Evolutionary conservation across 148 eudicot genomes (phyloP), one percentile per base, ranked within the genome.

Genomic region (Rhododendron molle): DNA sequence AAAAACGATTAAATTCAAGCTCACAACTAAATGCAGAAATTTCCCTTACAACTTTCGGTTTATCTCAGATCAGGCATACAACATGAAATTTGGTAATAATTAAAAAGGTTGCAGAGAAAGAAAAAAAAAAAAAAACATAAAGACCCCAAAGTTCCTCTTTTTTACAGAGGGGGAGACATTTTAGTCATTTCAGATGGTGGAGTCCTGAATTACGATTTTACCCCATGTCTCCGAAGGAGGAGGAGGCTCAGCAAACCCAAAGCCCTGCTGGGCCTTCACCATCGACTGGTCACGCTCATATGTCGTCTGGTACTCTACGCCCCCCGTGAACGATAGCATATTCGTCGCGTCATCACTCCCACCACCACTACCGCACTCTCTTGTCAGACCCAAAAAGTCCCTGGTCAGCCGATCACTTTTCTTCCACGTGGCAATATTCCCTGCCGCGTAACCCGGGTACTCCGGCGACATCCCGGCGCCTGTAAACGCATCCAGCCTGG

Each of bases 371-470:
- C 83, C 54, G 13, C 67, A 32, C 65, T 80, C 88, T 26, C 88
- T 88, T 0, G 91, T 81, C 89, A 83, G 92, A 85, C 92, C 99
- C 84, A 96, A 91, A 88, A 96, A 96, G 85, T 96, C 98, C 44
- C 99, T 91, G 47, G 99, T 96, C 81, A 92, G 83, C 5, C 88
- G 87, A 62, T 93, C 92, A 46, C 87, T 88, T 72, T 88, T 91
- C 43, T 86, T 89, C 98, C 98, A 93, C 83, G 91, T 88, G 86
- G 92, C 87, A 23, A 81, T 71, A 3, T 78, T 74, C 62, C 88
- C 88, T 2, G 58, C 4, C 9, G 62, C 23, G 50, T 58, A 82
- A 12, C 77, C 88, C 82, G 72, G 60, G 43, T 81, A 87, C 47
- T 83, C 91, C 80, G 88, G 80, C 28, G 88, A 8, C n/a, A 81